phyloP scores from a whole-genome alignment of 192 early-diverging fungal genomes.

The Mortierella claussenii region DNA sequence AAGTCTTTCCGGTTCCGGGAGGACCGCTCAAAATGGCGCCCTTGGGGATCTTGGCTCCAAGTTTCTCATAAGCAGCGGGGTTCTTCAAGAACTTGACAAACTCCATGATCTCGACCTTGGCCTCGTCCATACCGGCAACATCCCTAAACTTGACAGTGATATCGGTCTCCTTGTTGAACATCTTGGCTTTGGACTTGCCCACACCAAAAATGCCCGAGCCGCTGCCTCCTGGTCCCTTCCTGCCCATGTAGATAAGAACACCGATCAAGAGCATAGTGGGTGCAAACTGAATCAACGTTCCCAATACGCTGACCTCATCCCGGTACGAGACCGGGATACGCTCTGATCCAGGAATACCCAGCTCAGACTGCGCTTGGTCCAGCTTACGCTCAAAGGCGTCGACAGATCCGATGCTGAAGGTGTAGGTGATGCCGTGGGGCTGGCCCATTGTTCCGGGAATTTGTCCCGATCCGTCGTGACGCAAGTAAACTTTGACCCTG shows the following conservation, averaged over 20 bases:
- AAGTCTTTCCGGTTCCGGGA: slow-evolving; percentile 98
- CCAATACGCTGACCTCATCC: slow-evolving; percentile 79
- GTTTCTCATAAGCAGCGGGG: slow-evolving; percentile 87
- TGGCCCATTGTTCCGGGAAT: slow-evolving; percentile 66
- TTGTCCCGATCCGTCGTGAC: slow-evolving; percentile 50
- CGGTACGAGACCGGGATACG: slow-evolving; percentile 93
- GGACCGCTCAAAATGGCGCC: slow-evolving; percentile 95
- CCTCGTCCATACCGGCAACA: slow-evolving; percentile 99
- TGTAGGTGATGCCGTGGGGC: slow-evolving; percentile 60
- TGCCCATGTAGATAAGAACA: slow-evolving; percentile 87
- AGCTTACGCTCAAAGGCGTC: slow-evolving; percentile 95
- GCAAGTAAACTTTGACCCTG: slow-evolving; percentile 83
- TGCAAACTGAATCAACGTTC: slow-evolving; percentile 88
- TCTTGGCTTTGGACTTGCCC: slow-evolving; percentile 93
- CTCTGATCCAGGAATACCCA: slow-evolving; percentile 89
- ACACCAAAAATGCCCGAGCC: slow-evolving; percentile 94
- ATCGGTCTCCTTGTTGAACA: slow-evolving; percentile 98
- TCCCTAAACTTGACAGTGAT: slow-evolving; percentile 99
- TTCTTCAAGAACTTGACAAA: slow-evolving; percentile 99
- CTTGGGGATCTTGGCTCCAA: slow-evolving; percentile 99
- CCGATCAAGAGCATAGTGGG: slow-evolving; percentile 94
- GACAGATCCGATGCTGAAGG: slow-evolving; percentile 93
- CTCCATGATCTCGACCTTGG: slow-evolving; percentile 99
- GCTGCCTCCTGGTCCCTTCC: slow-evolving; percentile 74
- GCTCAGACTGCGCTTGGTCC: slow-evolving; percentile 88